Base-by-base conservation (phyloP, 805 yeast genomes). In the Jamesozyma rosinii region DNA sequence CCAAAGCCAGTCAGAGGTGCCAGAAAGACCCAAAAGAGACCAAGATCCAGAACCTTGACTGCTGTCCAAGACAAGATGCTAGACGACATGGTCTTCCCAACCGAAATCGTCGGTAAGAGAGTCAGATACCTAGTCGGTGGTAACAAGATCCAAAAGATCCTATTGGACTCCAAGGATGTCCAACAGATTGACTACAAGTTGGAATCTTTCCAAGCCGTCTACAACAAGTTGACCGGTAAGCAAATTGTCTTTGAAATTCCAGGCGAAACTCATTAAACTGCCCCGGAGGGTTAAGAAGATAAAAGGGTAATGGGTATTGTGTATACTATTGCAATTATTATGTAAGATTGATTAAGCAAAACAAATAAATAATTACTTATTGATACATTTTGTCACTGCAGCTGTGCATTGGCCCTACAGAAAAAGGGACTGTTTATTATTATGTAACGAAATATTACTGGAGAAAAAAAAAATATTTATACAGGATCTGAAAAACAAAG, bases 71-170 rank as follows among this genome's bases (percentile, higher is more conserved):
- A 92, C 77, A 86, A 87, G 74, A 77, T 90, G 76, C 86, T 90
- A 73, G 98, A 92, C 77, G 98, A 90, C 76, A 80, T 90, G 69
- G 98, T 92, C 59, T 90, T 83, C 97, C 98, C 98, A 75, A 89
- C 97, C 62, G 97, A 90, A 80, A 90, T 90, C 67, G 80, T 83
- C 61, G 98, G 98, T 74, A 92, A 92, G 88, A 88, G 98, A 79
- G 90, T 86, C 69, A 88, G 96, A 82, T 89, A 85, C 86, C 80
- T 87, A 71, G 95, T 87, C 65, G 97, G 97, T 75, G 98, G 98
- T 75, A 79, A 82, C 86, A 90, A 86, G 79, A 81, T 90, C 75
- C 95, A 90, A 76, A 92, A 92, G 79, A 90, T 90, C 59, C 81
- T 87, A 74, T 83, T 90, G 68, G 95, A 89, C 81, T 84, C 95